Evolutionary conservation across 2,329 filamentous ascomycete species (phyloP).

Genomic region (Colletotrichum camelliae): DNA sequence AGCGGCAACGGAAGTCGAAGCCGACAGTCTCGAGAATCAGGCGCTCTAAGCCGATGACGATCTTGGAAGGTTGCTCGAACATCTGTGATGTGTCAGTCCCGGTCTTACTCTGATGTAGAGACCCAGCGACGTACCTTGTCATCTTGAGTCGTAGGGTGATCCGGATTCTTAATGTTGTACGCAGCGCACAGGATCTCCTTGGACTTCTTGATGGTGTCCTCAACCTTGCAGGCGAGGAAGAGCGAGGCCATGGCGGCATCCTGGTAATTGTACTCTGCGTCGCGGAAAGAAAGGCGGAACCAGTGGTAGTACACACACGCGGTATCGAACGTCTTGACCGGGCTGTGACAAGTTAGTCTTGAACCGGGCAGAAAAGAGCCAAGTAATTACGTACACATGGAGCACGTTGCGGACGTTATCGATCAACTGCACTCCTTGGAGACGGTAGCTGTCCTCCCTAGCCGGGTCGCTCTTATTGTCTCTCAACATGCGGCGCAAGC

Average conservation of each 20-base stretch:
- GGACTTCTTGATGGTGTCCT: slow-evolving; percentile 97
- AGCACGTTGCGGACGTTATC: slow-evolving; percentile 82
- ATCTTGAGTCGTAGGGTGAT: slow-evolving; percentile 75
- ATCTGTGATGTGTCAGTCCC: slow-evolving; percentile 51
- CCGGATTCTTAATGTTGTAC: slow-evolving; percentile 79
- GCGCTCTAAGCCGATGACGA: slow-evolving; percentile 88
- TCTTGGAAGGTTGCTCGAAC: slow-evolving; percentile 80
- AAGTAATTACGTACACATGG: slow-evolving; percentile 68
- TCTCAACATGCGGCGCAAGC: slow-evolving; percentile 74
- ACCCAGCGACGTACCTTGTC: slow-evolving; percentile 68
- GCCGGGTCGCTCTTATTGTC: slow-evolving; percentile 75
- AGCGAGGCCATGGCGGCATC: slow-evolving; percentile 89
- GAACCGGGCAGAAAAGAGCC: not conserved
- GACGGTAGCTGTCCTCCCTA: slow-evolving; percentile 78
- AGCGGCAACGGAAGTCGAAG: slow-evolving; percentile 91
- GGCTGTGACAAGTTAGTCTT: slow-evolving; percentile 52
- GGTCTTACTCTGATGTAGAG: not conserved
- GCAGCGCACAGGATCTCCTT: slow-evolving; percentile 89
- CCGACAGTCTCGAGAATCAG: slow-evolving; percentile 91
- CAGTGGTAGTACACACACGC: slow-evolving; percentile 94
- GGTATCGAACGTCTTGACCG: slow-evolving; percentile 89
- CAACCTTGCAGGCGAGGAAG: slow-evolving; percentile 94
- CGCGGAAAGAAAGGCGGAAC: slow-evolving; percentile 85
- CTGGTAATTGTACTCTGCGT: slow-evolving; percentile 82
- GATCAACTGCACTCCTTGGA: slow-evolving; percentile 89